phyloP scores from a whole-genome alignment of 139 green algal species.

The Chlamydomonas sphaeroides region DNA sequence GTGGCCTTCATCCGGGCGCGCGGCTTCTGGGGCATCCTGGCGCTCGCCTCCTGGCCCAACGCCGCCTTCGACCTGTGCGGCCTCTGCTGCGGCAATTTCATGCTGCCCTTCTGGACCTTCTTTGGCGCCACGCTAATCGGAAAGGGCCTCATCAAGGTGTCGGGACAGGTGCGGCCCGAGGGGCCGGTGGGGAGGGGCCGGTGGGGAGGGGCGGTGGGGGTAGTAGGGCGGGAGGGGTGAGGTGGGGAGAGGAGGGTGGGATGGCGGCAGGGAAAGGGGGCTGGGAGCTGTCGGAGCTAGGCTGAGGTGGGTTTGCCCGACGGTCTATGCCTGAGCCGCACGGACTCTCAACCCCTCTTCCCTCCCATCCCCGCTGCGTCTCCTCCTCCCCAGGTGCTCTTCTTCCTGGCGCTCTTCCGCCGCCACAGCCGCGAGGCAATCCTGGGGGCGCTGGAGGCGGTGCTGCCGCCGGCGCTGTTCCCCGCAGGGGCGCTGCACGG shows the following conservation, averaged over 20 bases:
- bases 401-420: slow-evolving; percentile 80
- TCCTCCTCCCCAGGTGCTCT: slow-evolving; percentile 32
- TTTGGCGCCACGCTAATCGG: slow-evolving; percentile 87
- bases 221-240: too few species aligned
- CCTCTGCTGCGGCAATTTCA: slow-evolving; percentile 91
- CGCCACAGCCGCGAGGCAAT: slow-evolving; percentile 64
- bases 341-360: neutral
- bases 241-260: neutral
- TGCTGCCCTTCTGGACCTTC: slow-evolving; percentile 94
- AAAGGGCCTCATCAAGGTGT: slow-evolving; percentile 88
- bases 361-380: too few species aligned
- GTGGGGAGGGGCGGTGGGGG: too few species aligned
- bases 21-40: slow-evolving; percentile 89
- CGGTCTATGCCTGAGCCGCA: too few species aligned
- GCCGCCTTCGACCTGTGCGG: slow-evolving; percentile 93
- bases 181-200: neutral
- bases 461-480: slow-evolving; percentile 49
- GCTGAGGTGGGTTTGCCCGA: neutral
- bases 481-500: slow-evolving; percentile 57
- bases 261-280: too few species aligned
- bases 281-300: too few species aligned
- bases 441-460: slow-evolving; percentile 53
- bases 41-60: slow-evolving; percentile 91
- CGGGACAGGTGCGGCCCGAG: slow-evolving; percentile 35
- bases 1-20: slow-evolving; percentile 80